Evolutionary conservation across 208 protist genomes (phyloP).

Genomic region (Borovskyia barvae): DNA sequence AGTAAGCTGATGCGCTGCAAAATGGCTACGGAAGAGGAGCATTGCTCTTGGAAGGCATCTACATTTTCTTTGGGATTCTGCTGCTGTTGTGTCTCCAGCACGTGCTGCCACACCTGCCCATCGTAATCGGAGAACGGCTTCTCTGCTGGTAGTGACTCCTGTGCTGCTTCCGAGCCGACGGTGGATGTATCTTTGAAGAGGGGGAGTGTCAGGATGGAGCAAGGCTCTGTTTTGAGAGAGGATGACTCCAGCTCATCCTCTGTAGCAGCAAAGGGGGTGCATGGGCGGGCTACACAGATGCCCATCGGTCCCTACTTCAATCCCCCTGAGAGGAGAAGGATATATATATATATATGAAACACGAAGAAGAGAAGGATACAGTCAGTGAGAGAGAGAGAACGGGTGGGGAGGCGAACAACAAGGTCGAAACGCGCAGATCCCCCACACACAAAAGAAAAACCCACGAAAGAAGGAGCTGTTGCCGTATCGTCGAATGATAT

Average conservation of each 20-base stretch:
- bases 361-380: not conserved
- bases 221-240: too few species aligned
- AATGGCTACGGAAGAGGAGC: conserved; percentile 29
- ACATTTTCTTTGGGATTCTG: not conserved
- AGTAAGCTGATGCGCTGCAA: conserved; percentile 35
- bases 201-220: too few species aligned
- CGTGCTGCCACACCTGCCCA: conserved; percentile 9
- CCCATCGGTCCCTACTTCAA: too few species aligned
- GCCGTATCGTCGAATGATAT: not conserved
- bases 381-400: not conserved
- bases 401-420: not conserved
- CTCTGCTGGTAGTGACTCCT: conserved; percentile 5
- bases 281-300: not conserved
- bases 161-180: not conserved
- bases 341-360: too few species aligned
- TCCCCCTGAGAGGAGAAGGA: too few species aligned
- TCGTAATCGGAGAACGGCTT: conserved; percentile 19
- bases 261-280: not conserved
- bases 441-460: not conserved
- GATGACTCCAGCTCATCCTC: not conserved
- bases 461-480: not conserved
- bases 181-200: too few species aligned
- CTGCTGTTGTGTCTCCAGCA: too few species aligned
- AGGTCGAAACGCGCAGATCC: not conserved
- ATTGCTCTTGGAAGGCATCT: conserved; percentile 4